Evolutionary conservation across 1,284 basidiomycete genomes (phyloP), one percentile per base, ranked within the genome.

Genomic region (Coniophora puteana): DNA sequence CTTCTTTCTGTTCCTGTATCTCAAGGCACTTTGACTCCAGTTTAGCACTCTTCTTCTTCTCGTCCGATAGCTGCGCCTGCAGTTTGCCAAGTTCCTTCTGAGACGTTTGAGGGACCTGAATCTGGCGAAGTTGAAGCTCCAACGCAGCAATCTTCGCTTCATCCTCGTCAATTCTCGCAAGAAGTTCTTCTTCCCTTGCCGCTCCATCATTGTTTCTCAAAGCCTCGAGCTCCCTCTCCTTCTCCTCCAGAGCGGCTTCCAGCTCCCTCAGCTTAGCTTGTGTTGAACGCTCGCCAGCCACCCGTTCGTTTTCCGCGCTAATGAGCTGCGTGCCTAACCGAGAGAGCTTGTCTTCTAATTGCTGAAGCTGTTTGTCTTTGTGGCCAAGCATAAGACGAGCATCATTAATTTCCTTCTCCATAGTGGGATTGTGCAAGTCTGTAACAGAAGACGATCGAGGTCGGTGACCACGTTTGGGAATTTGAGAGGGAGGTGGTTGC

Each of bases 151-250:
- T 78, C 58, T 76, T 81, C 1, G 72, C 76, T 31, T 76, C 76
- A 44, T 84, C 82, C 52, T 80, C 79, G 33, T 84, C 82, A 25
- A 84, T 78, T 47, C 81, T 66, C 51, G 66, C 63, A 48, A 81
- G 47, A 26, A 83, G 51, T 45, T 79, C 77, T 25, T 71, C 68
- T 53, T 84, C 81, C 36, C 69, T 50, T 13, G 57, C 55, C 21
- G 58, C 45, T 28, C 59, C 60, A 43, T 65, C 60, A 51, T 66
- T 55, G 41, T 57, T 63, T 49, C 54, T 66, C 29, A 77, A 41
- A 30, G 65, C 68, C 10, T 59, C 59, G n/a, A 85, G 49, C 44
- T 84, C 80, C 24, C 78, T 78, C 26, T 78, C 72, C 48, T 71
- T 72, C 46, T 73, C 71, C 38, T 76, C 72, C 45, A 82, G 46